phyloP scores from a whole-genome alignment of 495 filamentous ascomycete genomes.

The Trichoderma orchidacearum region DNA sequence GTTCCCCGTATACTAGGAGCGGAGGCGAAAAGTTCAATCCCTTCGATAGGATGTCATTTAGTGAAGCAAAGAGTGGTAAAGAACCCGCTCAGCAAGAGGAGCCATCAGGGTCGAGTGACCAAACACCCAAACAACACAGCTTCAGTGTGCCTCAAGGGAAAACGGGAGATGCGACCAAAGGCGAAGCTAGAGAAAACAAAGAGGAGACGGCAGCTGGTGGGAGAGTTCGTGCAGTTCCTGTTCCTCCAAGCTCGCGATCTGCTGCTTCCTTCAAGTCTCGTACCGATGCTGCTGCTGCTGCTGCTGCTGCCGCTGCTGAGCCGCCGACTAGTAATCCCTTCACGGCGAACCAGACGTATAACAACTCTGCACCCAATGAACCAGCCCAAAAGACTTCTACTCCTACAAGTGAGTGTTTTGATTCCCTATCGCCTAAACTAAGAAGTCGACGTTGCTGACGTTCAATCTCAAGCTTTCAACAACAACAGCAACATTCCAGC shows the following conservation, averaged over 20 bases:
- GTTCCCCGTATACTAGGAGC: constrained; percentile 54
- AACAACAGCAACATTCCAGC: background rate
- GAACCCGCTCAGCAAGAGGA: constrained; percentile 6
- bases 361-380: background rate
- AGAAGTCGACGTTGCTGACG: background rate
- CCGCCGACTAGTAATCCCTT: background rate
- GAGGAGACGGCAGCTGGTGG: background rate
- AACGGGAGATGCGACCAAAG: background rate
- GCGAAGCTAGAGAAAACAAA: background rate
- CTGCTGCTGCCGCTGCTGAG: background rate
- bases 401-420: background rate
- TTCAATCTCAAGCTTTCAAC: background rate
- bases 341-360: background rate
- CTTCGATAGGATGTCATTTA: constrained; percentile 25
- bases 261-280: background rate
- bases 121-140: constrained; percentile 13
- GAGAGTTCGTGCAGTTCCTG: background rate
- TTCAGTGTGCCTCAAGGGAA: constrained; percentile 12
- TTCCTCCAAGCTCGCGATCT: background rate
- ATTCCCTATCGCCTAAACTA: background rate
- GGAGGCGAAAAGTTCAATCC: constrained; percentile 57
- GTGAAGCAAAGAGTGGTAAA: constrained; percentile 25
- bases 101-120: constrained; percentile 5
- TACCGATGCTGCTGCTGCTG: background rate
- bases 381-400: background rate